Evolutionary conservation across 78 protist species (phyloP).

Genomic region (slime mould (Dictyostelium discoideum)): DNA sequence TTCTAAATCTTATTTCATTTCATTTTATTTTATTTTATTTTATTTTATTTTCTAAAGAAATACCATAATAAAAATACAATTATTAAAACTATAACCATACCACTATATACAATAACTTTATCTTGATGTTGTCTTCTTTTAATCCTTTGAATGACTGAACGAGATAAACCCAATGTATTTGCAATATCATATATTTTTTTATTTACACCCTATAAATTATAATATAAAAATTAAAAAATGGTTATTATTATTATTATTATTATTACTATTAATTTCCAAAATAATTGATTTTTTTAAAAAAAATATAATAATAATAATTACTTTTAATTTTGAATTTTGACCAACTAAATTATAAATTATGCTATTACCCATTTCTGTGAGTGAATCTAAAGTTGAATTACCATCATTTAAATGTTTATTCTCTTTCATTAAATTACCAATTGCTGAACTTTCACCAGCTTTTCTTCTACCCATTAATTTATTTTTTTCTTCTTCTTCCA

Average conservation of each 20-base stretch:
- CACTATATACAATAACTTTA: conserved; percentile 60
- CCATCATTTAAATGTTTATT: conserved; percentile 29
- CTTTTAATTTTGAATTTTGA: conserved; percentile 66
- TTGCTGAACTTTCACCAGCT: conserved; percentile 22
- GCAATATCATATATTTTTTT: conserved; percentile 76
- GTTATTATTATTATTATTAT: conserved; percentile 9
- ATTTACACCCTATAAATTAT: conserved; percentile 30
- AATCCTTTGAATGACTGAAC: conserved; percentile 41
- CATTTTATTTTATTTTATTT: background rate
- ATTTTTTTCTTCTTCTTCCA: conserved; percentile 72
- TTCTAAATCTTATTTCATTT: background rate
- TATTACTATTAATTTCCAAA: background rate
- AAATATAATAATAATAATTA: background rate
- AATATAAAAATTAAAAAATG: background rate
- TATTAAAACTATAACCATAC: conserved; percentile 59
- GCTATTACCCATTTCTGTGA: conserved; percentile 51
- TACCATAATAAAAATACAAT: conserved; percentile 34
- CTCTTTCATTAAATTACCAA: conserved; percentile 60
- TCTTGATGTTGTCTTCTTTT: conserved; percentile 68
- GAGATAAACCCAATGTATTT: conserved; percentile 62
- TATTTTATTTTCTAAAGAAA: conserved; percentile 29
- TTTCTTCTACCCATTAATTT: conserved; percentile 49
- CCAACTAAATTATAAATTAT: conserved; percentile 49
- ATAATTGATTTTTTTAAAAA: too few relatives aligned
- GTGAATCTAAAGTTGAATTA: background rate